phyloP scores from a whole-genome alignment of 306 rosid species.

The Trifolium dubium region DNA sequence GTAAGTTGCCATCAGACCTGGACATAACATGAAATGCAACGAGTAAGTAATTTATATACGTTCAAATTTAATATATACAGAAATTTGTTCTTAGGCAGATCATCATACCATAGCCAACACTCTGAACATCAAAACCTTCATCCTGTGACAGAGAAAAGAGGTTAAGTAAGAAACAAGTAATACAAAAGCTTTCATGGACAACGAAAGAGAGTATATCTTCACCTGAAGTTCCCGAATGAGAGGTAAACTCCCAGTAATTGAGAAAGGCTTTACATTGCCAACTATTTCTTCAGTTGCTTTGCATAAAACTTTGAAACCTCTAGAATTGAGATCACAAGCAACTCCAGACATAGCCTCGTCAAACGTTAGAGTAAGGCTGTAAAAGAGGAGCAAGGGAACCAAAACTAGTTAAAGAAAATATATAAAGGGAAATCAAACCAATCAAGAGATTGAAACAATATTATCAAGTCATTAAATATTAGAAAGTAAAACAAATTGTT shows the following conservation, averaged over 20 bases:
- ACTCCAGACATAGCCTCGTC: conserved; percentile 78
- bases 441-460: conserved; percentile 27
- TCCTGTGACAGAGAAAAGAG: conserved; percentile 55
- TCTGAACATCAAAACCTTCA: conserved; percentile 93
- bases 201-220: conserved; percentile 18
- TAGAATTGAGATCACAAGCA: conserved; percentile 86
- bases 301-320: conserved; percentile 80
- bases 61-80: conserved; percentile 11
- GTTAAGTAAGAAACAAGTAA: conserved; percentile 15
- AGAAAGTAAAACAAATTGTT: neutral
- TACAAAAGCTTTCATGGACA: conserved; percentile 5
- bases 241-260: conserved; percentile 90
- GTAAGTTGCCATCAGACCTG: conserved; percentile 89
- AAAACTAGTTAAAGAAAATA: conserved; percentile 14
- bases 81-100: conserved; percentile 1
- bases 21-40: conserved; percentile 32
- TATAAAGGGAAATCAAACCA: neutral
- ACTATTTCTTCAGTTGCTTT: conserved; percentile 95
- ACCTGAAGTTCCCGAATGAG: conserved; percentile 96
- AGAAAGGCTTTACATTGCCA: conserved; percentile 89
- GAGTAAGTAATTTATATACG: conserved; percentile 30
- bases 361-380: conserved; percentile 74
- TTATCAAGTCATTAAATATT: conserved; percentile 23
- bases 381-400: conserved; percentile 28
- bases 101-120: conserved; percentile 83